Conservation (phyloP, 192 early-diverging fungal species). For the Coemansia sp. region DNA sequence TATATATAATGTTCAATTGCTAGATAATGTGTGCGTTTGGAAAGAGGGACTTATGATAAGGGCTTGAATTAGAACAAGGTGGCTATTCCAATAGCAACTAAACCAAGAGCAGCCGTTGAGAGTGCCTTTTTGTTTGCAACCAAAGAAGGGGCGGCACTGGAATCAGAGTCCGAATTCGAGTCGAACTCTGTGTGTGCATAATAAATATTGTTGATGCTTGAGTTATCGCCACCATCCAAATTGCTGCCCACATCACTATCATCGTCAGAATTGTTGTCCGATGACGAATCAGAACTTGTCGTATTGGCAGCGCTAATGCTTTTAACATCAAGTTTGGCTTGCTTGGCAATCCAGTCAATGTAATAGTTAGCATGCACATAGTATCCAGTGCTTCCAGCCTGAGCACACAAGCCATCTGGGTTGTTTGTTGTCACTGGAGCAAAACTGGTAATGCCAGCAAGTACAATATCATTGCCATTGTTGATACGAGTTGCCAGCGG, state of each 20-base stretch:
- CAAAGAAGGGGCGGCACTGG: too few relatives aligned
- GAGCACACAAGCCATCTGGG: constrained; percentile 36
- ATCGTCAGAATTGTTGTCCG: neutral
- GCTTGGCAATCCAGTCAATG: constrained; percentile 34
- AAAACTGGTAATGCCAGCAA: constrained; percentile 39
- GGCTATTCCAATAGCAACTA: neutral
- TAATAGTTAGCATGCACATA: constrained; percentile 31
- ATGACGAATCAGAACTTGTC: neutral
- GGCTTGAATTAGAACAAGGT: neutral
- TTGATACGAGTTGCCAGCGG: constrained; percentile 22
- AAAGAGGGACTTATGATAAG: neutral
- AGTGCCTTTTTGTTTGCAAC: neutral
- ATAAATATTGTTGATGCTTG: too few relatives aligned
- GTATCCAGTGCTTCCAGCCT: constrained; percentile 22
- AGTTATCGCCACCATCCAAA: too few relatives aligned
- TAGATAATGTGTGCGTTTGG: neutral
- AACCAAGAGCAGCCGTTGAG: neutral
- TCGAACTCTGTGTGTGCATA: too few relatives aligned
- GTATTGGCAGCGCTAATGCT: constrained; percentile 5
- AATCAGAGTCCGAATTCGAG: too few relatives aligned
- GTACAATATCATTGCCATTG: constrained; percentile 1
- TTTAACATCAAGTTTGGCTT: constrained; percentile 7
- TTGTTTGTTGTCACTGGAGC: constrained; percentile 17
- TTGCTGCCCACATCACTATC: neutral
- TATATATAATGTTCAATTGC: too few relatives aligned